Evolutionary conservation across 495 filamentous ascomycete genomes (phyloP).

Genomic region (Wilcoxina mikolae): DNA sequence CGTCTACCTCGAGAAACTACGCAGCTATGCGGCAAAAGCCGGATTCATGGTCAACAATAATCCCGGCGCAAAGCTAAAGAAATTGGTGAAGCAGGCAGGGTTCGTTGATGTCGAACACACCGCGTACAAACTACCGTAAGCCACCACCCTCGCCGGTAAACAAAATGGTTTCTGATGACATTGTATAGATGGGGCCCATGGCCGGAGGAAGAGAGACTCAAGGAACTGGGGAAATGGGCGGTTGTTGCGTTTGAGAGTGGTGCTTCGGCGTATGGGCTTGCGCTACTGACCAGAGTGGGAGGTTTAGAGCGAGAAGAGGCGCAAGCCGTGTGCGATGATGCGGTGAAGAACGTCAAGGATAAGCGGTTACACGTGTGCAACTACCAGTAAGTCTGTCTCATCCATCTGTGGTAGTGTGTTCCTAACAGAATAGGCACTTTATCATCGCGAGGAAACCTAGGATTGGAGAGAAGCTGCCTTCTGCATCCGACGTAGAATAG

Average conservation of each 20-base stretch:
- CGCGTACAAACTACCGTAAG: constrained; percentile 7
- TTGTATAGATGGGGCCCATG: constrained; percentile 17
- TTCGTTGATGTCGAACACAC: constrained; percentile 8
- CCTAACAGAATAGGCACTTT: not conserved
- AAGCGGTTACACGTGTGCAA: constrained; percentile 37
- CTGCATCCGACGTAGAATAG: too few species aligned
- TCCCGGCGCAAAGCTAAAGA: constrained; percentile 6
- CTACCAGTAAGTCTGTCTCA: constrained; percentile 12
- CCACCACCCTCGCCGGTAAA: too few species aligned
- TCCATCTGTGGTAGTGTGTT: not conserved
- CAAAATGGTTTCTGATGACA: too few species aligned
- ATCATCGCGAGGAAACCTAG: not conserved
- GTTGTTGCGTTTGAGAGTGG: constrained; percentile 3
- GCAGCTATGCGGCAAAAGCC: not conserved
- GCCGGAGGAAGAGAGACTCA: constrained; percentile 15
- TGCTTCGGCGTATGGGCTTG: constrained; percentile 13
- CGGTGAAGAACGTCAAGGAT: constrained; percentile 41
- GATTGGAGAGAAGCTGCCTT: not conserved
- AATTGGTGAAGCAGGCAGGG: constrained; percentile 13
- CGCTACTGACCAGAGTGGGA: constrained; percentile 13
- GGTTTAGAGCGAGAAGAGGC: constrained; percentile 6
- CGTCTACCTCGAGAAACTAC: not conserved
- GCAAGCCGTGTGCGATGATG: constrained; percentile 28
- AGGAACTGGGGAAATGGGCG: constrained; percentile 15
- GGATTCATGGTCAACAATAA: constrained; percentile 3